Evolutionary conservation across 495 filamentous ascomycete genomes (phyloP), one percentile per base, ranked within the genome.

Genomic region (Tuber calosporum): DNA sequence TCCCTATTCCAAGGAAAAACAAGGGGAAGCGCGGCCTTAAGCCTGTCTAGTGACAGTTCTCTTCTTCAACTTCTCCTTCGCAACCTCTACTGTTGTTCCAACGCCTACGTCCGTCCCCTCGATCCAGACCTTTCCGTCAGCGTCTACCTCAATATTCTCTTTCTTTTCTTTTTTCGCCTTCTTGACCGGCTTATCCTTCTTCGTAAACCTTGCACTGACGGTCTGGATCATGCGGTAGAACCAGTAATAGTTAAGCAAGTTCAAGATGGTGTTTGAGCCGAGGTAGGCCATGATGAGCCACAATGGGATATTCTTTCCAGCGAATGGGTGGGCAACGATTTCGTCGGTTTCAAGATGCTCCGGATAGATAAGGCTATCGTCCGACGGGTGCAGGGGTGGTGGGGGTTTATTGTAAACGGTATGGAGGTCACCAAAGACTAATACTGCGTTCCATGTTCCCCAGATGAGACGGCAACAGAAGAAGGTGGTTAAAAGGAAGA

Each of bases 221-320:
- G 95, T 92, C 76, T 91, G 87, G 74, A 99, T 92, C 95, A 99
- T 99, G 86, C 94, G 95, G 73, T 89, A 89, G 83, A 97, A 98
- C 95, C 95, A 99, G 84, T 89, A 94, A 82, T 93, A 93, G 83
- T 99, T 99, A 67, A 99, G 84, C 69, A 87, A 85, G 83, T 97
- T 97, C 22, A 99, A 85, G 5, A 90, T 86, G 37, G 94, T 66
- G 80, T 99, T 98, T 58, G 88, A 89, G 4, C 83, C 85, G 1
- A 97, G 83, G 79, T 98, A 98, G 38, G 88, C 86, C 22, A 85
- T 79, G 4, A 91, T 91, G 37, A 98, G 85, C 94, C 95, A 98
- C 1, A 88, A 78, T 0, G 95, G 95, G 7, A 97, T 84, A 30
- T 84, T 75, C 30, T 78, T 79, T 19, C 83, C 83, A 0, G 75